A percentile compares a stretch with the other conserved stretches of the same genome.
These are phyloP conservation scores for Suillus plorans DNA, from an alignment of 768 basidiomycete genomes.

Conservation along the genomic window DNA sequence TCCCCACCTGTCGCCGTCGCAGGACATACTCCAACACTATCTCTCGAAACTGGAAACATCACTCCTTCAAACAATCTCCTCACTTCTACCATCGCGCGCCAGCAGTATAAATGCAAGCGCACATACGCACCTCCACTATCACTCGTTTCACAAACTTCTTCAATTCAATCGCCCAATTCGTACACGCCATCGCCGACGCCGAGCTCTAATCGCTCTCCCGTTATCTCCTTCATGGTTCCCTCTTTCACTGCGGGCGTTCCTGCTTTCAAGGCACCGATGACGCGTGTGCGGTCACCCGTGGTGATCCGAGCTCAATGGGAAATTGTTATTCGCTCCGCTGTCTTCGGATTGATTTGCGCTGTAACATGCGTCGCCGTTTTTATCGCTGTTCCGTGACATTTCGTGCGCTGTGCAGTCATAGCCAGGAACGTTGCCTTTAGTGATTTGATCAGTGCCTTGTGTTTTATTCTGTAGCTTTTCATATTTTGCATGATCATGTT, in stretches of 20 bases:
- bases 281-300: conserved; percentile 65
- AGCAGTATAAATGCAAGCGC: conserved; percentile 31
- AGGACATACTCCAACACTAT: neutral
- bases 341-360: conserved; percentile 44
- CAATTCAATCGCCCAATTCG: neutral
- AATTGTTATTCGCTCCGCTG: conserved; percentile 64
- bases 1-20: neutral
- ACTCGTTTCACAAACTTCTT: conserved; percentile 2
- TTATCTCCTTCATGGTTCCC: conserved; percentile 17
- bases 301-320: conserved; percentile 85
- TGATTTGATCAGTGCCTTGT: neutral
- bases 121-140: conserved; percentile 5
- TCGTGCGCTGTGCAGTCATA: conserved; percentile 12
- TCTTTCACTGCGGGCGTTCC: conserved; percentile 50
- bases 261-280: conserved; percentile 69
- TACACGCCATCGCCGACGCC: neutral
- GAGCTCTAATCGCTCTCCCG: conserved; percentile 10
- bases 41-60: neutral
- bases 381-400: conserved; percentile 26
- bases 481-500: neutral
- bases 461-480: neutral
- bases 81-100: conserved; percentile 18
- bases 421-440: neutral
- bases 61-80: neutral
- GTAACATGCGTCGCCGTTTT: conserved; percentile 30